A percentile compares a stretch with the other conserved stretches of the same genome.
These are phyloP conservation scores for Andrographis paniculata DNA, from an alignment of 305 asterid species.

Conservation along the genomic window DNA sequence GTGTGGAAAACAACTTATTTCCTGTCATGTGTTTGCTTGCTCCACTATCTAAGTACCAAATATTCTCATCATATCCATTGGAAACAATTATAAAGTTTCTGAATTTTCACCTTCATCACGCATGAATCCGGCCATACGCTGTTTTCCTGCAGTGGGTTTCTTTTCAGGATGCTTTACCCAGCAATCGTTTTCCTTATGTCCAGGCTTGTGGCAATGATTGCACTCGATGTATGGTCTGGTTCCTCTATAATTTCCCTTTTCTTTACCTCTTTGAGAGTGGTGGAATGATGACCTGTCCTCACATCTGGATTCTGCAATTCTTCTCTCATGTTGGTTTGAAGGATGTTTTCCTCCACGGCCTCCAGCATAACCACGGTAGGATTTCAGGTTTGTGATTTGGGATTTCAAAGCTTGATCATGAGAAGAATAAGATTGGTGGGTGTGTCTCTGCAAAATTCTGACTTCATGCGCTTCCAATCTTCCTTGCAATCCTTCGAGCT, in stretches of 20 bases:
- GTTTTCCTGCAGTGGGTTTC: background rate
- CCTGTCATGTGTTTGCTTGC: background rate
- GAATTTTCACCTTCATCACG: background rate
- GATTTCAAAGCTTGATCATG: background rate
- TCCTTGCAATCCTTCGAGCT: background rate
- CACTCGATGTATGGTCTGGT: background rate
- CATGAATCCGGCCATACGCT: background rate
- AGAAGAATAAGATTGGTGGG: background rate
- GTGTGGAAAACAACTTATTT: background rate
- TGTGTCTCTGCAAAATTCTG: background rate
- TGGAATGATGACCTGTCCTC: too few species aligned
- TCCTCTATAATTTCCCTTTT: background rate
- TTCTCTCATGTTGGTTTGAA: background rate
- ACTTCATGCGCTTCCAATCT: background rate
- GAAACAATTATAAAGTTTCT: background rate
- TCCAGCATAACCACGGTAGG: background rate
- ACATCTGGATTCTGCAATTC: background rate
- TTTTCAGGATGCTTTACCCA: background rate
- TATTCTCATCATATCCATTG: too few species aligned
- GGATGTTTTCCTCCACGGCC: background rate
- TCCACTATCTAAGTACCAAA: constrained; percentile 3
- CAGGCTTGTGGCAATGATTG: background rate
- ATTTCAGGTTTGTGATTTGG: background rate
- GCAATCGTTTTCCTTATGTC: background rate
- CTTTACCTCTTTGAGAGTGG: background rate